These are phyloP conservation scores for Zygosaccharomyces sapae DNA, from an alignment of 1,139 yeast species.

Conservation along the genomic window DNA sequence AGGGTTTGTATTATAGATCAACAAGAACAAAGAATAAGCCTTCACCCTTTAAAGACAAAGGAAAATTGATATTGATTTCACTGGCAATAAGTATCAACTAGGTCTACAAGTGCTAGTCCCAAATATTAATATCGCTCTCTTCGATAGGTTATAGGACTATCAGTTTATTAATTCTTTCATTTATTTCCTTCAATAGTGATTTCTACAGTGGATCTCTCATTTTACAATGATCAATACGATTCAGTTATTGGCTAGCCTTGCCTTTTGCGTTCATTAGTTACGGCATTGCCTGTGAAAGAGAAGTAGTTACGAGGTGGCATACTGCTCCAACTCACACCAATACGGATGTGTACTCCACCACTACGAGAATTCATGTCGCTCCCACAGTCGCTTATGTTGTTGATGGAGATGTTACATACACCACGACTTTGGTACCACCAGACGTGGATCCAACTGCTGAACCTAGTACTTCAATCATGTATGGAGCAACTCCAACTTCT, in stretches of 20 bases:
- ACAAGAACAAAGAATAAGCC: conserved; percentile 2
- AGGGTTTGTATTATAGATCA: not conserved
- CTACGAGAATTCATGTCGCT: conserved; percentile 55
- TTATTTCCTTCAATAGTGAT: too few relatives aligned
- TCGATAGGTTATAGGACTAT: not conserved
- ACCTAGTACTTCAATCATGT: conserved; percentile 36
- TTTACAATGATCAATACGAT: conserved; percentile 4
- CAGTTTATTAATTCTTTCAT: not conserved
- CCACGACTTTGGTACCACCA: conserved; percentile 46
- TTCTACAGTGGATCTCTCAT: too few relatives aligned
- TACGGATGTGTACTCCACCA: conserved; percentile 51
- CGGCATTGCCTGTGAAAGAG: conserved; percentile 33
- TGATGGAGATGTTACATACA: conserved; percentile 58
- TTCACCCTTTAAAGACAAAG: conserved; percentile 2
- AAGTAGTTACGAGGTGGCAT: conserved; percentile 54
- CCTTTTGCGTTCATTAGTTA: conserved; percentile 10
- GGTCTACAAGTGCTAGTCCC: conserved; percentile 5
- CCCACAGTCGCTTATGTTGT: conserved; percentile 68
- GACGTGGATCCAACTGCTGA: conserved; percentile 34
- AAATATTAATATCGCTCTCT: conserved; percentile 1
- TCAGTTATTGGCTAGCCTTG: conserved; percentile 8
- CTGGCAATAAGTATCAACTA: conserved; percentile 1
- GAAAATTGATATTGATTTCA: not conserved
- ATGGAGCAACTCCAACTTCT: conserved; percentile 10
- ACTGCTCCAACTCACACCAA: conserved; percentile 58